These are phyloP conservation scores for Ophiostoma sp. DNA, from an alignment of 2,329 filamentous ascomycete genomes.

Conservation along the genomic window DNA sequence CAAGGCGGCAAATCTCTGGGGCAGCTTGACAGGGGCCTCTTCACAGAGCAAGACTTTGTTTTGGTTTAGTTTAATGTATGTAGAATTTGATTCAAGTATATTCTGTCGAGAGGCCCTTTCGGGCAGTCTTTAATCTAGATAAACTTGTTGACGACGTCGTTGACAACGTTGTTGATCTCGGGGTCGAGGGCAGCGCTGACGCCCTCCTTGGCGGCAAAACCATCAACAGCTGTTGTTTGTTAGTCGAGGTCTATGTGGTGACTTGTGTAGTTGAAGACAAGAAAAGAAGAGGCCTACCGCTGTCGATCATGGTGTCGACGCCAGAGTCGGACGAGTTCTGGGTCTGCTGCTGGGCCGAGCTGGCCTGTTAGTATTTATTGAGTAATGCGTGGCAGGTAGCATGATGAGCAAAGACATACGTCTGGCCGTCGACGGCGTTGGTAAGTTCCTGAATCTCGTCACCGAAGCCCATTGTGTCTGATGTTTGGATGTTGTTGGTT, in stretches of 20 bases:
- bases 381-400: background rate
- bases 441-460: slow-evolving; percentile 34
- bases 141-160: slow-evolving; percentile 35
- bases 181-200: slow-evolving; percentile 33
- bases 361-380: slow-evolving; percentile 17
- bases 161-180: slow-evolving; percentile 36
- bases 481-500: slow-evolving; percentile 14
- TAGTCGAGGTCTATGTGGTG: background rate
- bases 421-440: slow-evolving; percentile 33
- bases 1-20: background rate
- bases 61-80: background rate
- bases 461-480: slow-evolving; percentile 28
- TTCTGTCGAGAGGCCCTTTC: background rate
- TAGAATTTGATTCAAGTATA: too few species aligned
- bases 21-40: background rate
- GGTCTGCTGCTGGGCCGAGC: slow-evolving; percentile 33
- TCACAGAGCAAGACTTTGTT: background rate
- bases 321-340: slow-evolving; percentile 31
- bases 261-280: slow-evolving; percentile 11
- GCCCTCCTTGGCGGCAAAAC: slow-evolving; percentile 33
- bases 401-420: slow-evolving; percentile 24
- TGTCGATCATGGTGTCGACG: slow-evolving; percentile 35
- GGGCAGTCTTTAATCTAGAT: slow-evolving; percentile 15
- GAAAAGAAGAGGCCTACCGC: slow-evolving; percentile 27
- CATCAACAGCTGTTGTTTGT: background rate